Conservation (phyloP, 164 flowering plant species). For the Liquidambar formosana region DNA sequence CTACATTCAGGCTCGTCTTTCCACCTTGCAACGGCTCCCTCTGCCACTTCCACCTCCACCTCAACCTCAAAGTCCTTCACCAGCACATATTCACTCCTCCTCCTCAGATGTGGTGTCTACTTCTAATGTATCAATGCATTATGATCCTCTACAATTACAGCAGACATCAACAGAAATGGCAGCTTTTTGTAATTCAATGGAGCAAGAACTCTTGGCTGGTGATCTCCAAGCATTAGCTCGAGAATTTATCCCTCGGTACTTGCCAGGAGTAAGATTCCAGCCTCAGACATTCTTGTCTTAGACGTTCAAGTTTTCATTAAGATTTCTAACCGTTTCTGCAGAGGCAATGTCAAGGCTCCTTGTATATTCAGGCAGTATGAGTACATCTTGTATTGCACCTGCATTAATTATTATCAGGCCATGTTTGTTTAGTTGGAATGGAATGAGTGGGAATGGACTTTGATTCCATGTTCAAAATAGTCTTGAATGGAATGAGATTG, state of each 20-base stretch:
- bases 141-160: constrained; percentile 20
- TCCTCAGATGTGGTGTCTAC: constrained; percentile 25
- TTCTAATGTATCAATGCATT: constrained; percentile 7
- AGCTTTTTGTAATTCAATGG: constrained; percentile 13
- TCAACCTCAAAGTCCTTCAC: constrained; percentile 5
- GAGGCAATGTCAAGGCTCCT: too few relatives aligned
- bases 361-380: too few relatives aligned
- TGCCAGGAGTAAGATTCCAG: constrained; percentile 42
- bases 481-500: too few relatives aligned
- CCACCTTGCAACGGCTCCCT: constrained; percentile 35
- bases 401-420: too few relatives aligned
- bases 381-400: too few relatives aligned
- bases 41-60: constrained; percentile 13
- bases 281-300: too few relatives aligned
- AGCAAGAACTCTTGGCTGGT: constrained; percentile 26
- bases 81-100: constrained; percentile 13
- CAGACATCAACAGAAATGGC: constrained; percentile 21
- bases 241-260: constrained; percentile 43
- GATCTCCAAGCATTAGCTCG: constrained; percentile 49
- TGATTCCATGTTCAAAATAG: too few relatives aligned
- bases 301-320: too few relatives aligned
- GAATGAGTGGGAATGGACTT: too few relatives aligned
- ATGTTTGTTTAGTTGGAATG: too few relatives aligned
- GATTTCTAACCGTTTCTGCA: too few relatives aligned
- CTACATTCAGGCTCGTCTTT: constrained; percentile 45